A percentile compares a stretch with the other conserved stretches of the same genome.
Evolutionary conservation across 345 rosid species (phyloP).

Genomic region (Kandelia obovata): DNA sequence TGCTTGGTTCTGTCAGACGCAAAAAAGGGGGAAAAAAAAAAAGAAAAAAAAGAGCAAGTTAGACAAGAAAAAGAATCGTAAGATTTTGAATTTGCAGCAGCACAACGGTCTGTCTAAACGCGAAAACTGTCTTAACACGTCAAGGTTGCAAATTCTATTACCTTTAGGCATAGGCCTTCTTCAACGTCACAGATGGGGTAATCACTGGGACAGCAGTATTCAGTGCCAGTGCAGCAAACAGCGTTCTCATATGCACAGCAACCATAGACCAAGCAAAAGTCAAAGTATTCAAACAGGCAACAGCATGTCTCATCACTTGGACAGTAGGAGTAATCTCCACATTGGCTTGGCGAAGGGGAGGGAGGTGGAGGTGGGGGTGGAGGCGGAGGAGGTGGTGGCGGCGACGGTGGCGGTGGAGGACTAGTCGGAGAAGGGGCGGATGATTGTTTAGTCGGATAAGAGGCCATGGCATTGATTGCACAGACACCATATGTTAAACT

Average conservation of each 20-base stretch:
- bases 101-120: background rate
- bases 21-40: background rate
- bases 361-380: conserved; percentile 47
- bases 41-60: background rate
- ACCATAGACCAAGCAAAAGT: conserved; percentile 49
- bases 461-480: conserved; percentile 66
- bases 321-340: conserved; percentile 62
- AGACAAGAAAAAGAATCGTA: background rate
- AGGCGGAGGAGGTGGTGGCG: conserved; percentile 26
- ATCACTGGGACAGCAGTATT: conserved; percentile 61
- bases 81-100: background rate
- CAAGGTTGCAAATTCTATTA: conserved; percentile 12
- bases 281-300: conserved; percentile 44
- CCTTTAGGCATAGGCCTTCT: conserved; percentile 65
- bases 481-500: conserved; percentile 44
- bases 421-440: conserved; percentile 54
- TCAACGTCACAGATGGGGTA: conserved; percentile 63
- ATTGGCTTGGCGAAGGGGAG: conserved; percentile 51
- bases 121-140: too few species aligned
- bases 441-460: conserved; percentile 58
- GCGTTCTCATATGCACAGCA: conserved; percentile 63
- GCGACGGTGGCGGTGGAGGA: conserved; percentile 29
- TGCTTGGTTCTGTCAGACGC: conserved; percentile 32
- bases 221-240: conserved; percentile 56
- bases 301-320: conserved; percentile 60